Conservation (phyloP, 805 yeast species). For the Yarrowia sp. region DNA sequence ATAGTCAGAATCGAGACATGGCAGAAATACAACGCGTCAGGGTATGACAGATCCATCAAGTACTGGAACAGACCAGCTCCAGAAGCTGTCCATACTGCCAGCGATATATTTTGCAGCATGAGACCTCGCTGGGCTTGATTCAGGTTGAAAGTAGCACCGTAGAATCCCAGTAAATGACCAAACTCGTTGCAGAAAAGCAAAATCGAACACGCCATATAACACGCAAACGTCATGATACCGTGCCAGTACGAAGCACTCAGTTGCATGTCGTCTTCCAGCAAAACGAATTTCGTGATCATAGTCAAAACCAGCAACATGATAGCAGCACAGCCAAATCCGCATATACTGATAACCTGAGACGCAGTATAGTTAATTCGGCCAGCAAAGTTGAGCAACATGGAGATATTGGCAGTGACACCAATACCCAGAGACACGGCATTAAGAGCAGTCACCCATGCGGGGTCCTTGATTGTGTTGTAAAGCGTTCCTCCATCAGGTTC, state of each 20-base stretch:
- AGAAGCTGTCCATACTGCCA: slow-evolving; percentile 72
- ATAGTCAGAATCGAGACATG: slow-evolving; percentile 77
- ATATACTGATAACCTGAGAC: slow-evolving; percentile 67
- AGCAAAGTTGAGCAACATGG: slow-evolving; percentile 74
- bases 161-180: slow-evolving; percentile 66
- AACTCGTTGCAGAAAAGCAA: slow-evolving; percentile 63
- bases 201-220: slow-evolving; percentile 65
- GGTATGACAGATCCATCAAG: slow-evolving; percentile 59
- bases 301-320: slow-evolving; percentile 60
- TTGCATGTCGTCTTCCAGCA: slow-evolving; percentile 45
- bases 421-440: slow-evolving; percentile 68
- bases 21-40: slow-evolving; percentile 75
- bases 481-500: slow-evolving; percentile 44
- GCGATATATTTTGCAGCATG: slow-evolving; percentile 71
- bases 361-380: slow-evolving; percentile 62
- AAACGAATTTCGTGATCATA: slow-evolving; percentile 50
- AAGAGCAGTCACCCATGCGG: slow-evolving; percentile 57
- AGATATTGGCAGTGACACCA: slow-evolving; percentile 71
- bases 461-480: slow-evolving; percentile 47
- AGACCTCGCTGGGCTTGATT: slow-evolving; percentile 71
- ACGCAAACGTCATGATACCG: slow-evolving; percentile 67
- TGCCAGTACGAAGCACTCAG: slow-evolving; percentile 62
- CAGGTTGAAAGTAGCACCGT: slow-evolving; percentile 74
- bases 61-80: slow-evolving; percentile 68
- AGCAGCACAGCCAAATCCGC: slow-evolving; percentile 70